phyloP scores from a whole-genome alignment of 2,329 filamentous ascomycete species.

The Hypoxylon sp. region DNA sequence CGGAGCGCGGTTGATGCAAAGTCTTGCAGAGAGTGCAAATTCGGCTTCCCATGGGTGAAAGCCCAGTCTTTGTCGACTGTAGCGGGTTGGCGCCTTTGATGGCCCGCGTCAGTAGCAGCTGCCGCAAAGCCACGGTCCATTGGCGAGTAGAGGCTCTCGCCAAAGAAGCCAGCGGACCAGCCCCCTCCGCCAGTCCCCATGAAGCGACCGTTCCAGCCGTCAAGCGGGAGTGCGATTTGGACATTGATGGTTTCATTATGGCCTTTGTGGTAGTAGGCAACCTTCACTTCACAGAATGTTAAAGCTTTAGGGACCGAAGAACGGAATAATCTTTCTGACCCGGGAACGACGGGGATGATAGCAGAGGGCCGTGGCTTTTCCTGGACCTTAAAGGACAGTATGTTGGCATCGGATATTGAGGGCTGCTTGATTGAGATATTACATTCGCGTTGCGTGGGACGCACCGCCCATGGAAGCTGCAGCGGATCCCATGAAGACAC shows the following conservation, averaged over 20 bases:
- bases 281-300: slow-evolving; percentile 28
- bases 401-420: no score
- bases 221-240: slow-evolving; percentile 15
- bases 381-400: no score
- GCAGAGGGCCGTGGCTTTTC: no score
- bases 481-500: no score
- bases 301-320: no score
- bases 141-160: background rate
- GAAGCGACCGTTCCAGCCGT: slow-evolving; percentile 45
- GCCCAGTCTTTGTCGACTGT: slow-evolving; percentile 23
- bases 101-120: slow-evolving; percentile 38
- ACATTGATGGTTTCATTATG: slow-evolving; percentile 18
- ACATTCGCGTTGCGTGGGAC: no score
- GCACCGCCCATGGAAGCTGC: no score
- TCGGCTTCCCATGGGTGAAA: slow-evolving; percentile 36
- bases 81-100: no score
- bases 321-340: no score
- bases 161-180: slow-evolving; percentile 39
- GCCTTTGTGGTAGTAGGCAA: slow-evolving; percentile 23
- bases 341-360: no score
- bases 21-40: slow-evolving; percentile 40
- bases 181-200: slow-evolving; percentile 46
- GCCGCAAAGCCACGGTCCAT: slow-evolving; percentile 38
- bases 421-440: no score
- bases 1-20: slow-evolving; percentile 41